phyloP scores from a whole-genome alignment of 1,139 yeast species.

The Geotrichum siamense region DNA sequence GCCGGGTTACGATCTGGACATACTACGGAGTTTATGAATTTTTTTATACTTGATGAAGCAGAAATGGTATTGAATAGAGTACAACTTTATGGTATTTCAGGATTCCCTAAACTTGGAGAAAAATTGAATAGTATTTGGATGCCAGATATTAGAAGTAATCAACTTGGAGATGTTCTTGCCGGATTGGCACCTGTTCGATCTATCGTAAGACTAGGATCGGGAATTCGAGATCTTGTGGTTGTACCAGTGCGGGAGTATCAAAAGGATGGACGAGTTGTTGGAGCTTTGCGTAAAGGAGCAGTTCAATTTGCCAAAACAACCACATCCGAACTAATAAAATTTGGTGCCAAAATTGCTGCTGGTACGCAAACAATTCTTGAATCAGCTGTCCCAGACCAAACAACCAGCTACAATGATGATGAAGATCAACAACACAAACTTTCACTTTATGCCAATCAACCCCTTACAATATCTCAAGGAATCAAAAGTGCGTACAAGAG shows the following conservation, averaged over 20 bases:
- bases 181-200: conserved; percentile 83
- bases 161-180: conserved; percentile 67
- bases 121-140: conserved; percentile 67
- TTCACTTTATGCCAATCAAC: conserved; percentile 83
- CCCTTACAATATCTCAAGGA: conserved; percentile 63
- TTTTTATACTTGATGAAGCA: conserved; percentile 83
- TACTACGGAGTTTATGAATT: conserved; percentile 77
- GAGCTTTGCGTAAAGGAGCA: conserved; percentile 74
- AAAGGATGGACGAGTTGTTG: conserved; percentile 60
- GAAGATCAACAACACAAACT: conserved; percentile 36
- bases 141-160: conserved; percentile 76
- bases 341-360: conserved; percentile 81
- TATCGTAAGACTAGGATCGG: conserved; percentile 68
- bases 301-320: conserved; percentile 71
- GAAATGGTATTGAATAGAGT: conserved; percentile 56
- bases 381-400: conserved; percentile 57
- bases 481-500: conserved; percentile 64
- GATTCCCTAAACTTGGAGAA: conserved; percentile 53
- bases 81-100: conserved; percentile 66
- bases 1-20: conserved; percentile 80
- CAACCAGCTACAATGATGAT: conserved; percentile 23
- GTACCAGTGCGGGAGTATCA: conserved; percentile 69
- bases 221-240: conserved; percentile 63
- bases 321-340: conserved; percentile 67
- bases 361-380: conserved; percentile 84